Evolutionary conservation across 2,329 filamentous ascomycete species (phyloP), one percentile per base, ranked within the genome.

Genomic region (Graphiopsis chlorocephala): DNA sequence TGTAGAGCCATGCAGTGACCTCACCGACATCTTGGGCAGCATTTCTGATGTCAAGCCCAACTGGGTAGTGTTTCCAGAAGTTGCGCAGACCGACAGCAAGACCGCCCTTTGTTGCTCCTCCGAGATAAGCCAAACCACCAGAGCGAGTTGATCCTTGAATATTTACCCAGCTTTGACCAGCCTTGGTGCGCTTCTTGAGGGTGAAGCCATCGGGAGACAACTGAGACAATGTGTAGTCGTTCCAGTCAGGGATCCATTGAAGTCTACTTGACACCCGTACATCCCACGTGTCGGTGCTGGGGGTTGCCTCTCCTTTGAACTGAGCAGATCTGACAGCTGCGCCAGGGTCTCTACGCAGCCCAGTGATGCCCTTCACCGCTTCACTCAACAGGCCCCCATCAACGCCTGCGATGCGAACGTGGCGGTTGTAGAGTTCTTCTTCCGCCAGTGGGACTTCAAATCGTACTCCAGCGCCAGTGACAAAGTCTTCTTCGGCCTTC

Each of bases 11-110:
- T 0, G 87, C 65, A 0, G 85, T 88, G 12, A 88, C 77, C 4
- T 80, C 77, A 0, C 85, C 85, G 1, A 73, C 71, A 53, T 86
- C 82, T 0, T 78, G 77, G 0, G 79, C 80, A 0, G 85, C 83
- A 59, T 84, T 80, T 0, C 79, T 74, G 12, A 88, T 80, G 53
- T 88, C 86, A 4, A 88, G 73, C 3, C 83, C 81, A 0, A 84
- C 85, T 0, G 86, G 86, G 67, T 86, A 87, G 17, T 84, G 80
- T 76, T 88, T 85, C 86, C 86, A 88, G 72, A 88, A 88, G 69
- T 88, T 82, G 2, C 83, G 81, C 55, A 86, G 78, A 0, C 84
- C 85, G 5, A 88, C 72, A 1, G 84, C 86, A 1, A 89, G 77
- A 14, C 86, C 86, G n/a, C 86, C 86, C 3, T 76, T 74, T 0